Percentiles rank a stretch among this genome's conserved stretches.
Evolutionary conservation across 2,329 filamentous ascomycete species (phyloP).

Genomic region (Coniosporium tulheliwenetii): DNA sequence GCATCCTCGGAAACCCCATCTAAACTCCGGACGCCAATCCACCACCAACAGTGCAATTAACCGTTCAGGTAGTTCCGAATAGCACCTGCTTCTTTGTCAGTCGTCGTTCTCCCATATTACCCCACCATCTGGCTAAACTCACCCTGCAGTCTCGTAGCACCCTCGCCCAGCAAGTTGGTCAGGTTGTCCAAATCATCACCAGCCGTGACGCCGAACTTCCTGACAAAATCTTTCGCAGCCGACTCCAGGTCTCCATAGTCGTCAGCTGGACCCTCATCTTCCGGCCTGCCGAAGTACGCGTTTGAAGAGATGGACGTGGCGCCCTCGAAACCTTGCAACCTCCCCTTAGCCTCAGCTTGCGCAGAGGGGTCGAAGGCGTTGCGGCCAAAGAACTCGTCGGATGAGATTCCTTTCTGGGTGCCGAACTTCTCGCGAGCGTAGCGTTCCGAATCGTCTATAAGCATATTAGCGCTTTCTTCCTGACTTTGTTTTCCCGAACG

Average conservation of each 20-base stretch:
- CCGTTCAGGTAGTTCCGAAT: conserved; percentile 6
- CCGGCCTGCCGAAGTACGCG: conserved; percentile 88
- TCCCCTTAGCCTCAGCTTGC: conserved; percentile 71
- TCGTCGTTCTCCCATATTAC: not conserved
- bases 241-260: conserved; percentile 75
- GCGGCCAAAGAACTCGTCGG: conserved; percentile 95
- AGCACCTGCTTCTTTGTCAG: conserved; percentile 1
- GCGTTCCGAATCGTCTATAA: conserved; percentile 54
- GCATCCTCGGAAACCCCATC: no score
- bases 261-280: conserved; percentile 54
- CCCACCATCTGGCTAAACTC: not conserved
- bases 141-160: conserved; percentile 69
- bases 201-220: conserved; percentile 88
- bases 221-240: conserved; percentile 91
- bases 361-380: conserved; percentile 67
- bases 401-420: conserved; percentile 85
- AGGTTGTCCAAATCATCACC: conserved; percentile 92
- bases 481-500: no score
- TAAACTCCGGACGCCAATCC: no score
- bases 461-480: not conserved
- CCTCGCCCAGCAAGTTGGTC: conserved; percentile 68
- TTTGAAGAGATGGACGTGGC: conserved; percentile 88
- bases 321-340: conserved; percentile 85
- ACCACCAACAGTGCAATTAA: not conserved
- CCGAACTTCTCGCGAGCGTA: conserved; percentile 85